A percentile compares a stretch with the other conserved stretches of the same genome.
These are phyloP conservation scores for Penicillium sp. DNA, from an alignment of 2,329 filamentous ascomycete genomes.

Conservation along the genomic window DNA sequence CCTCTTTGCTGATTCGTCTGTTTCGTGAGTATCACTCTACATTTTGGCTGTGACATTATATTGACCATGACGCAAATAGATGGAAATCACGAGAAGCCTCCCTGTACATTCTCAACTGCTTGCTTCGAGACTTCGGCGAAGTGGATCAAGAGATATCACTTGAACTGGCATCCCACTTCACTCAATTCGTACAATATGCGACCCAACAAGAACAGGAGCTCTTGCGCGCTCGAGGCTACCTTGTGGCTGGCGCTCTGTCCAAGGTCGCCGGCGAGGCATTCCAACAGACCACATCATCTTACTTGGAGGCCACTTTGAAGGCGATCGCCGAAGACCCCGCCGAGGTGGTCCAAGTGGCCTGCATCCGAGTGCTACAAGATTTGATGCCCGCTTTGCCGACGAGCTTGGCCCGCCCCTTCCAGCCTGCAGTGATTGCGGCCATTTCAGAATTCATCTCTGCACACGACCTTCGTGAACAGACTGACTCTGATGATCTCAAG, in stretches of 20 bases:
- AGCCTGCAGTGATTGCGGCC: slow-evolving; percentile 60
- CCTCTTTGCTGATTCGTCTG: slow-evolving; percentile 59
- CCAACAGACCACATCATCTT: slow-evolving; percentile 39
- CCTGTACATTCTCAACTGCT: slow-evolving; percentile 80
- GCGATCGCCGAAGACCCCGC: slow-evolving; percentile 73
- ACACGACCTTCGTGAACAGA: slow-evolving; percentile 78
- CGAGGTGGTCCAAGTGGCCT: slow-evolving; percentile 89
- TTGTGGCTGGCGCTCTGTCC: slow-evolving; percentile 78
- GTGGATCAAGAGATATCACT: slow-evolving; percentile 68
- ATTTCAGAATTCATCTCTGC: slow-evolving; percentile 71
- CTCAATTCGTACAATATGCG: slow-evolving; percentile 76
- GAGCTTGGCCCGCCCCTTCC: slow-evolving; percentile 55
- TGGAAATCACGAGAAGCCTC: slow-evolving; percentile 75
- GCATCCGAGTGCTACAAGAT: slow-evolving; percentile 79
- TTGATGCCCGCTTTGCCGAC: slow-evolving; percentile 58
- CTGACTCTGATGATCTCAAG: slow-evolving; percentile 87
- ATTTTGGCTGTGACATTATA: not conserved
- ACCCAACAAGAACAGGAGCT: slow-evolving; percentile 71
- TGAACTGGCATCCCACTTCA: slow-evolving; percentile 69
- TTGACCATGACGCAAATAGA: slow-evolving; percentile 35
- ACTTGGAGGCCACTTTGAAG: slow-evolving; percentile 63
- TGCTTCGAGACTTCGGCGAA: slow-evolving; percentile 80
- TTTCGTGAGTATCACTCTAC: slow-evolving; percentile 32
- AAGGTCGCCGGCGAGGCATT: slow-evolving; percentile 63
- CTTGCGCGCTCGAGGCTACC: slow-evolving; percentile 79